phyloP scores from a whole-genome alignment of 2,329 filamentous ascomycete species.

The Coccinonectria pachysandricola region DNA sequence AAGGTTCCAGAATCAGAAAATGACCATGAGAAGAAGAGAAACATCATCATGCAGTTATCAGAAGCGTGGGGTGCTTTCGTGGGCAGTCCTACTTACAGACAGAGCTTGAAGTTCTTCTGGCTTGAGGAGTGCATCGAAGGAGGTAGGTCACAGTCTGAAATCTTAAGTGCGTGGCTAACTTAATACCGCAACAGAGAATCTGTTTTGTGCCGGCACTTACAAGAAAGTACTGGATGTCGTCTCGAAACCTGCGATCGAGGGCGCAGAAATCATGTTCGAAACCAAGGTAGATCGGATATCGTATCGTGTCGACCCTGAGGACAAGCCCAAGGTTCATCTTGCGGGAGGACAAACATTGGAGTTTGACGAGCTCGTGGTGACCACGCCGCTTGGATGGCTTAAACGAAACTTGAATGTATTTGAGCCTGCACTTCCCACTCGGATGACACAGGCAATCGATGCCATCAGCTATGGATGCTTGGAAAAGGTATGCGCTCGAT shows the following conservation, averaged over 20 bases:
- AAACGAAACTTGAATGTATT: slow-evolving; percentile 51
- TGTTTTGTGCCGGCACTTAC: slow-evolving; percentile 52
- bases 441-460: slow-evolving; percentile 50
- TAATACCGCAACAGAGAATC: slow-evolving; percentile 35
- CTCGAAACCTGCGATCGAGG: slow-evolving; percentile 43
- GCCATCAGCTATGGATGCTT: slow-evolving; percentile 59
- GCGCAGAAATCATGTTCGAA: slow-evolving; percentile 42
- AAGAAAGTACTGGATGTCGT: slow-evolving; percentile 47
- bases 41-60: slow-evolving; percentile 40
- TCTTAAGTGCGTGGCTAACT: slow-evolving; percentile 1
- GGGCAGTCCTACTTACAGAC: slow-evolving; percentile 50
- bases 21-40: slow-evolving; percentile 30
- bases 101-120: slow-evolving; percentile 70
- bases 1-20: slow-evolving; percentile 36
- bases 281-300: slow-evolving; percentile 37
- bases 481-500: slow-evolving; percentile 45
- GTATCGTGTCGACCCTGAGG: slow-evolving; percentile 16
- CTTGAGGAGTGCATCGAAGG: slow-evolving; percentile 69
- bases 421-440: slow-evolving; percentile 45
- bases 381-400: slow-evolving; percentile 58
- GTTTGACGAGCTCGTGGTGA: slow-evolving; percentile 62
- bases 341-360: slow-evolving; percentile 32
- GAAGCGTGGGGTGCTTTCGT: slow-evolving; percentile 64
- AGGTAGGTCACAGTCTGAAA: slow-evolving; percentile 27
- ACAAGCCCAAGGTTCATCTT: slow-evolving; percentile 34